Conservation (phyloP, 495 filamentous ascomycete species). For the Aspergillus asperescens region DNA sequence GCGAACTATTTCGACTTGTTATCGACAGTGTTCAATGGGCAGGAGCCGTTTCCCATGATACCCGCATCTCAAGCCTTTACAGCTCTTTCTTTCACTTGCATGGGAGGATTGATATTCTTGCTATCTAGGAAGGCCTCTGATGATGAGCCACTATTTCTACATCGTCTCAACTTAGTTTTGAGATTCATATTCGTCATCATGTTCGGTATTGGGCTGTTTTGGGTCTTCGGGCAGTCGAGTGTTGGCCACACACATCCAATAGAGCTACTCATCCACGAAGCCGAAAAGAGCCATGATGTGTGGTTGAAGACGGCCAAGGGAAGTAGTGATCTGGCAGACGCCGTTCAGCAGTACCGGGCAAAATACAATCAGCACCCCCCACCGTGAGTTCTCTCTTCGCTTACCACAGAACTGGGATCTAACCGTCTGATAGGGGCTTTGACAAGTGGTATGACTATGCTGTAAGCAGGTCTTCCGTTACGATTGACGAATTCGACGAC, state of each 20-base stretch:
- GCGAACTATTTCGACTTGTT: conserved; percentile 26
- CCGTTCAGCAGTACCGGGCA: conserved; percentile 38
- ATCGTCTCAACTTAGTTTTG: conserved; percentile 27
- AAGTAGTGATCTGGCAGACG: conserved; percentile 35
- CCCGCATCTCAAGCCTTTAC: conserved; percentile 17
- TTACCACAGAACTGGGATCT: conserved; percentile 1
- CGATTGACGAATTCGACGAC: conserved; percentile 73
- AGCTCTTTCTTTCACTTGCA: conserved; percentile 14
- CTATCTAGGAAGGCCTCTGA: conserved; percentile 25
- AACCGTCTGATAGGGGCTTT: conserved; percentile 30
- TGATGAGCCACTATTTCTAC: conserved; percentile 29
- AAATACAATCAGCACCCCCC: conserved; percentile 48
- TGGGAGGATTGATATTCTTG: conserved; percentile 29
- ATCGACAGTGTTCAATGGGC: conserved; percentile 25
- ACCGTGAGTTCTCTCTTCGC: conserved; percentile 24
- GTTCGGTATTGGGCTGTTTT: conserved; percentile 24
- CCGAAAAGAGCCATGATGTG: conserved; percentile 29
- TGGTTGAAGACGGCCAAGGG: conserved; percentile 32
- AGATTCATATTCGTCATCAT: conserved; percentile 27
- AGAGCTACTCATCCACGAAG: conserved; percentile 44
- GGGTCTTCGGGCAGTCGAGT: conserved; percentile 29
- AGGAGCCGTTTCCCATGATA: conserved; percentile 34
- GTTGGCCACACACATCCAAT: conserved; percentile 39
- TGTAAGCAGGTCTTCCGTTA: conserved; percentile 51
- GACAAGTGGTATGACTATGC: conserved; percentile 72